Evolutionary conservation across 768 basidiomycete species (phyloP).

Genomic region (Mrakia frigida): DNA sequence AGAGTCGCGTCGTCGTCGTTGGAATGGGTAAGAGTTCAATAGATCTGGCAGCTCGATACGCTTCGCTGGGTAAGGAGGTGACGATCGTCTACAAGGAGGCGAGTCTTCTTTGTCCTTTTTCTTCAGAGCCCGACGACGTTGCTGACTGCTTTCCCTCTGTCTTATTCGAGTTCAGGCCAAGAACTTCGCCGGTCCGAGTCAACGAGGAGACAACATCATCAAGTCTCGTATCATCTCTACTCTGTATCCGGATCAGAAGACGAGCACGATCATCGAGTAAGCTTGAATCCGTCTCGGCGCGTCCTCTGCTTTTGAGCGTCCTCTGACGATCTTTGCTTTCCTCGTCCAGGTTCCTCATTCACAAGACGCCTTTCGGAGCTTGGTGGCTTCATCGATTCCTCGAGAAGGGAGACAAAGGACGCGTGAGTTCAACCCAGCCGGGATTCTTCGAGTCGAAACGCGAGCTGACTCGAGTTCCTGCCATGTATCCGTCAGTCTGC

Average conservation of each 20-base stretch:
- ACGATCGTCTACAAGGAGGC: conserved; percentile 7
- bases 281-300: neutral
- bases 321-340: neutral
- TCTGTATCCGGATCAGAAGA: neutral
- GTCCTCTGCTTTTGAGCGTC: neutral
- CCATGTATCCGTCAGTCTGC: neutral
- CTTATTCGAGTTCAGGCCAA: neutral
- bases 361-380: neutral
- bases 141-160: neutral
- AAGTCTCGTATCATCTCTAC: conserved; percentile 14
- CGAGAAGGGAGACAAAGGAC: conserved; percentile 2
- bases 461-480: neutral
- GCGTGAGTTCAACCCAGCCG: neutral
- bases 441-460: too few species aligned
- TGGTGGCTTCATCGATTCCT: conserved; percentile 10
- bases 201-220: conserved; percentile 10
- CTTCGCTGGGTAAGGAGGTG: neutral
- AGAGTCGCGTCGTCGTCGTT: conserved; percentile 2
- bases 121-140: neutral
- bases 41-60: conserved; percentile 3
- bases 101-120: neutral
- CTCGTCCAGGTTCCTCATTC: neutral
- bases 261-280: neutral
- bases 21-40: conserved; percentile 6
- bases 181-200: neutral